A percentile compares a stretch with the other conserved stretches of the same genome.
These are phyloP conservation scores for Erodium chrysanthum DNA, from an alignment of 441 rosid species.

Conservation along the genomic window DNA sequence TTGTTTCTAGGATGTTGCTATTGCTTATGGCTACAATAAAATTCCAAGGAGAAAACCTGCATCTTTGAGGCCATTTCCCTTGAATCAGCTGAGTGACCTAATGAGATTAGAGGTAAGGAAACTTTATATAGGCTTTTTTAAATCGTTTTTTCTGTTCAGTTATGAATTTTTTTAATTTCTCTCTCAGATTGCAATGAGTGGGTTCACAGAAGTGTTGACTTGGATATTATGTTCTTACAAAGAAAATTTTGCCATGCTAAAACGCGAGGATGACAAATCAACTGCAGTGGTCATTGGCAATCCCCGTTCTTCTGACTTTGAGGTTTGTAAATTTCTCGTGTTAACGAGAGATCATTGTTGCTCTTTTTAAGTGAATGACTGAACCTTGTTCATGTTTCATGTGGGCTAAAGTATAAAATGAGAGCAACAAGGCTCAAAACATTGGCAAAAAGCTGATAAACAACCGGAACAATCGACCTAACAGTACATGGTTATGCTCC, in stretches of 20 bases:
- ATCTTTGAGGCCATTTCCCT: conserved; percentile 59
- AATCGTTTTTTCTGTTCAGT: neutral
- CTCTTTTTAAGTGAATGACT: neutral
- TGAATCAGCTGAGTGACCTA: conserved; percentile 75
- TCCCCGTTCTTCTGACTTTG: conserved; percentile 87
- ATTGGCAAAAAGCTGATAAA: no score
- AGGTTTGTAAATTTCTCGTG: conserved; percentile 41
- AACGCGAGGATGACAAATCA: conserved; percentile 49
- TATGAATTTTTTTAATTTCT: neutral
- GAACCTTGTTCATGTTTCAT: neutral
- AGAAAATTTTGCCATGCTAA: conserved; percentile 63
- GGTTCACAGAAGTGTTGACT: conserved; percentile 69
- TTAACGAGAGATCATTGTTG: neutral
- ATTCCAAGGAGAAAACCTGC: conserved; percentile 57
- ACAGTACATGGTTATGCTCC: neutral
- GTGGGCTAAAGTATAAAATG: neutral
- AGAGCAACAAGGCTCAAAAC: no score
- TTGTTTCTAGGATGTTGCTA: conserved; percentile 73
- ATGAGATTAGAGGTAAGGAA: conserved; percentile 60
- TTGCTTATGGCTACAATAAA: conserved; percentile 83
- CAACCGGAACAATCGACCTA: no score
- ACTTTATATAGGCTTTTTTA: neutral
- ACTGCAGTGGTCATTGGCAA: conserved; percentile 57
- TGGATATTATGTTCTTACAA: conserved; percentile 67
- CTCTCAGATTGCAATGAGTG: conserved; percentile 63